phyloP scores from a whole-genome alignment of 2,329 filamentous ascomycete species.

The Fusarium penzigii region DNA sequence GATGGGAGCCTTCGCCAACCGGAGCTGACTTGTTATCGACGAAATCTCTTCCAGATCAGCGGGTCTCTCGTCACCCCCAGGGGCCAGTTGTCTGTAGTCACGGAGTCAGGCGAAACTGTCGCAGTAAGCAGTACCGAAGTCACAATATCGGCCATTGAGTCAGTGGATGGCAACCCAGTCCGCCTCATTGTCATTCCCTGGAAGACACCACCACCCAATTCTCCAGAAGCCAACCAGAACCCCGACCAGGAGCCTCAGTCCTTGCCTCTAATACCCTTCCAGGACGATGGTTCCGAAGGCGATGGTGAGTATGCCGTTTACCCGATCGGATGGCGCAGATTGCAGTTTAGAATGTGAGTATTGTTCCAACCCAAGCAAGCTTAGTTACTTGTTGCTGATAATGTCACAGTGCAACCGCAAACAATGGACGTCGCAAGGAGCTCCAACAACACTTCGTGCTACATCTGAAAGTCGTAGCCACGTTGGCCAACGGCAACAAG shows the following conservation, averaged over 20 bases:
- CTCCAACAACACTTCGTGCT: constrained; percentile 95
- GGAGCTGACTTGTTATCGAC: constrained; percentile 92
- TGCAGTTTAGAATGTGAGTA: constrained; percentile 82
- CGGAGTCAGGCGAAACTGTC: constrained; percentile 80
- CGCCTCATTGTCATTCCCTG: constrained; percentile 96
- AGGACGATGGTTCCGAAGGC: constrained; percentile 57
- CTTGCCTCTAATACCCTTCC: constrained; percentile 71
- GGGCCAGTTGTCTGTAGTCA: constrained; percentile 76
- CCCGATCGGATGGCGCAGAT: constrained; percentile 88
- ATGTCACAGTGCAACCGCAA: constrained; percentile 74
- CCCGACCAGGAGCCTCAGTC: constrained; percentile 84
- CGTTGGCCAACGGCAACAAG: constrained; percentile 80
- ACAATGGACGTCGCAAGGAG: constrained; percentile 92
- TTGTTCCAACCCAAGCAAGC: neutral
- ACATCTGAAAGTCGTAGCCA: constrained; percentile 82
- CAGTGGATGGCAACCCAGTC: constrained; percentile 87
- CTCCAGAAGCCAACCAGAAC: constrained; percentile 63
- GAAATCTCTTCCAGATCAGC: constrained; percentile 95
- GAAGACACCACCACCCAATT: constrained; percentile 89
- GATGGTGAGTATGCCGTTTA: constrained; percentile 87
- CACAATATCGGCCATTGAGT: constrained; percentile 88
- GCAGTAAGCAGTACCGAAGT: constrained; percentile 83
- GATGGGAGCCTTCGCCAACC: constrained; percentile 65
- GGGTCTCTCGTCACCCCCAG: constrained; percentile 82
- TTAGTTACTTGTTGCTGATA: constrained; percentile 9